Percentiles rank a stretch among this genome's conserved stretches.
Conservation (phyloP, 192 early-diverging fungal species). For the Backusella australiensis region DNA sequence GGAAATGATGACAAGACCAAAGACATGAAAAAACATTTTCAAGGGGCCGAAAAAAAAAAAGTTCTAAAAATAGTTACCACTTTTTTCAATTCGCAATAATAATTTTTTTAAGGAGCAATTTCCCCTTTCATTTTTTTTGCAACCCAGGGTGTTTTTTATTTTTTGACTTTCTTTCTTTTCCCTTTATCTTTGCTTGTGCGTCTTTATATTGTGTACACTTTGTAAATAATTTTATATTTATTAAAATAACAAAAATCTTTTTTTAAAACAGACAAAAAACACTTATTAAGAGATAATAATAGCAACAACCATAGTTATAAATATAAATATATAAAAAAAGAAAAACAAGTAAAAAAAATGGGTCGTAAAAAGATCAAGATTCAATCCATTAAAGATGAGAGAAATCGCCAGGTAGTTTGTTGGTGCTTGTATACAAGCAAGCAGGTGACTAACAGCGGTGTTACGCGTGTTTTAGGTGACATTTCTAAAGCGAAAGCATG, state of each 20-base stretch:
- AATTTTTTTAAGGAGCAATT: too few species aligned
- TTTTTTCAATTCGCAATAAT: not conserved
- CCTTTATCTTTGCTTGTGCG: not conserved
- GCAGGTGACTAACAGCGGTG: not conserved
- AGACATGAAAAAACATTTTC: not conserved
- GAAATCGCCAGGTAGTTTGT: constrained; percentile 81
- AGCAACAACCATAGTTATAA: not conserved
- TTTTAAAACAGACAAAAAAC: not conserved
- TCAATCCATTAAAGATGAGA: constrained; percentile 87
- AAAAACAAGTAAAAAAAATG: constrained; percentile 47
- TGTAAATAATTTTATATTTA: not conserved
- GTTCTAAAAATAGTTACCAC: not conserved
- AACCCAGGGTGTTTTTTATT: not conserved
- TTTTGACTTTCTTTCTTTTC: not conserved
- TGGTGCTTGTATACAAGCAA: not conserved
- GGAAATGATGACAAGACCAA: not conserved
- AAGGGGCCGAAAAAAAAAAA: not conserved
- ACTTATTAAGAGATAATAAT: not conserved
- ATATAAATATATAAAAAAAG: not conserved
- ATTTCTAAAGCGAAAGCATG: constrained; percentile 92
- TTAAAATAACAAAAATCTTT: not conserved
- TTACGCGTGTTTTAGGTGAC: constrained; percentile 63
- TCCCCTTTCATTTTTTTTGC: not conserved
- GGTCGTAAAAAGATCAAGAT: constrained; percentile 97
- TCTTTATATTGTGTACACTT: not conserved